Evolutionary conservation across 371 early-diverging fungal species (phyloP).

Genomic region (Blastocladiella emersonii): DNA sequence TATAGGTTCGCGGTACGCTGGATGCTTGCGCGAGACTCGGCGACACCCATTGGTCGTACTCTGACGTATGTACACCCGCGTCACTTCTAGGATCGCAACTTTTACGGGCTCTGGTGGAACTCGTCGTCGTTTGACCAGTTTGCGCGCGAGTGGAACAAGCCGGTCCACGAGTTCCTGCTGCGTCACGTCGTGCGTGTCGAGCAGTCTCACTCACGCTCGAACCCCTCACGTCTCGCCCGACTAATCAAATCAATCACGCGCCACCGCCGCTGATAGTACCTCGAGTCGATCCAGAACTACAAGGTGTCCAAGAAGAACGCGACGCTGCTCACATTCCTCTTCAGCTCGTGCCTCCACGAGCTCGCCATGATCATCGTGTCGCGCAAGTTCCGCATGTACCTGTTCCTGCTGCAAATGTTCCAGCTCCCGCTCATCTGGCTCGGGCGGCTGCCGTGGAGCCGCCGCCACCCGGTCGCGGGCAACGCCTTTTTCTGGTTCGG

Average conservation of each 20-base stretch:
- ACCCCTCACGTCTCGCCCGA: no score
- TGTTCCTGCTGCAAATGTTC: conserved; percentile 63
- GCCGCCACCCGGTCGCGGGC: conserved; percentile 45
- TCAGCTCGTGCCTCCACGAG: conserved; percentile 81
- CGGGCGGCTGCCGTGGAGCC: conserved; percentile 40
- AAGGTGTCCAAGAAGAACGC: conserved; percentile 59
- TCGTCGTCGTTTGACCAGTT: conserved; percentile 14
- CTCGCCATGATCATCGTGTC: conserved; percentile 67
- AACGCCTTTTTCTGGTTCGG: conserved; percentile 80
- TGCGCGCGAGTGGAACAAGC: conserved; percentile 95
- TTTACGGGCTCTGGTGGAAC: conserved; percentile 99
- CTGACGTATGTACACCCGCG: no score
- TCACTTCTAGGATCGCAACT: conserved; percentile 52
- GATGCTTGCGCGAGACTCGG: no score
- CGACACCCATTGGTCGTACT: no score
- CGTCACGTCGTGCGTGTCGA: conserved; percentile 60
- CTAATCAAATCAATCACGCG: not conserved
- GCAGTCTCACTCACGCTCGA: no score
- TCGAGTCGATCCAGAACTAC: conserved; percentile 57
- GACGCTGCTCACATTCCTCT: conserved; percentile 67
- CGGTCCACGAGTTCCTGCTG: conserved; percentile 89
- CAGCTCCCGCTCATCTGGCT: conserved; percentile 63
- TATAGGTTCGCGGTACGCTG: no score
- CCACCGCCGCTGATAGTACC: conserved; percentile 44
- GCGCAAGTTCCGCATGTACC: conserved; percentile 54